These are phyloP conservation scores for Xylaria longipes DNA, from an alignment of 495 filamentous ascomycete species.

Conservation along the genomic window DNA sequence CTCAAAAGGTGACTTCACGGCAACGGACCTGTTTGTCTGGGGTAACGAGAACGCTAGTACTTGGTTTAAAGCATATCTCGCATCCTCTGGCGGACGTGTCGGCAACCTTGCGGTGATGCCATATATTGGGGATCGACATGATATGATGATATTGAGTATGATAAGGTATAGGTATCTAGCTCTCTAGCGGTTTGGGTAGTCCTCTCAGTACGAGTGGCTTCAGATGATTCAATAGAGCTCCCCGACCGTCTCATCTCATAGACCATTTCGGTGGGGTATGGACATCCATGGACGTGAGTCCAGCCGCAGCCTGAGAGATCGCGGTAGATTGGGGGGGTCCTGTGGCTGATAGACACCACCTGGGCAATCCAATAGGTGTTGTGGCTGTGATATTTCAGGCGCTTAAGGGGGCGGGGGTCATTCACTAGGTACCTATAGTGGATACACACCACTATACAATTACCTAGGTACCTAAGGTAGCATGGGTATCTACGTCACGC, in stretches of 20 bases:
- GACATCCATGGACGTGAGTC: background rate
- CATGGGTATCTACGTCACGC: constrained; percentile 14
- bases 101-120: constrained; percentile 87
- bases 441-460: background rate
- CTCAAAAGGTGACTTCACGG: background rate
- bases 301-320: background rate
- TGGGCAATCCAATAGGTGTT: background rate
- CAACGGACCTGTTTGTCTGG: constrained; percentile 81
- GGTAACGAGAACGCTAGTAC: constrained; percentile 85
- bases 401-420: background rate
- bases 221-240: background rate
- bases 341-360: background rate
- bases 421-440: background rate
- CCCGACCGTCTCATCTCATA: background rate
- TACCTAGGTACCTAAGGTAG: constrained; percentile 8
- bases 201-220: background rate
- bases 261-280: background rate
- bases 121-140: constrained; percentile 76
- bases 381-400: constrained; percentile 1
- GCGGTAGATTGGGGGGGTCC: background rate
- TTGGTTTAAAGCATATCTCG: constrained; percentile 89
- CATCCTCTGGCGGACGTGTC: constrained; percentile 83
- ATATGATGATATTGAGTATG: background rate
- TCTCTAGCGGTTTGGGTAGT: background rate
- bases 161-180: background rate